These are phyloP conservation scores for Balakata baccata DNA, from an alignment of 345 rosid genomes.

Conservation along the genomic window DNA sequence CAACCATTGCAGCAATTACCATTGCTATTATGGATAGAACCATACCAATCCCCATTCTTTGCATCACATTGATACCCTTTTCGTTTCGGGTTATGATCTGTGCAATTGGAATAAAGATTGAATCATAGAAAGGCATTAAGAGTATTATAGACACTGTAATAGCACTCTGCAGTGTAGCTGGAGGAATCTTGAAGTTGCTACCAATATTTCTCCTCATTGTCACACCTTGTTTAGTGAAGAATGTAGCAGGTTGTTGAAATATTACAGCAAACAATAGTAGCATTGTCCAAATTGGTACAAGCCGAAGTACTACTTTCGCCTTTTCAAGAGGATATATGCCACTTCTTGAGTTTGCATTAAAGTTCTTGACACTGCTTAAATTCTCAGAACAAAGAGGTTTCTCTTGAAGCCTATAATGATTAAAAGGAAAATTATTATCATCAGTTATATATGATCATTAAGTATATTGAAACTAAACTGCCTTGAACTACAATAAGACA, in stretches of 20 bases:
- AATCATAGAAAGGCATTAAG: constrained; percentile 78
- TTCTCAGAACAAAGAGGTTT: constrained; percentile 60
- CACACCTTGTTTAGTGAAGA: constrained; percentile 91
- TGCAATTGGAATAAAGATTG: constrained; percentile 53
- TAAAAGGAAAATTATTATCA: neutral
- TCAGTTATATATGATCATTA: neutral
- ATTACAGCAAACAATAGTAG: constrained; percentile 86
- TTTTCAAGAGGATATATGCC: constrained; percentile 36
- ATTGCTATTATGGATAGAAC: constrained; percentile 75
- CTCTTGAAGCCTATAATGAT: constrained; percentile 61
- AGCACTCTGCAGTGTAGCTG: constrained; percentile 85
- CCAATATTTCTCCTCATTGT: constrained; percentile 76
- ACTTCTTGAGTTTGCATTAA: constrained; percentile 18
- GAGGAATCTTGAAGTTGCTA: constrained; percentile 72
- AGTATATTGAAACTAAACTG: neutral
- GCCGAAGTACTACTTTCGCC: constrained; percentile 43
- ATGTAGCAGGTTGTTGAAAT: constrained; percentile 82
- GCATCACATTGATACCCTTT: constrained; percentile 60
- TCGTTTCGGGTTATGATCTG: constrained; percentile 38
- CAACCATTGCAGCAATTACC: constrained; percentile 76
- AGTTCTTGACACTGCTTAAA: constrained; percentile 4
- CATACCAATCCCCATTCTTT: constrained; percentile 93
- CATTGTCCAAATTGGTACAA: constrained; percentile 86
- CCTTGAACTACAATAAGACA: neutral
- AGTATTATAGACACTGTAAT: constrained; percentile 85